Evolutionary conservation across 1,284 basidiomycete species (phyloP), one percentile per base, ranked within the genome.

Genomic region (Veloboletus limbatus): DNA sequence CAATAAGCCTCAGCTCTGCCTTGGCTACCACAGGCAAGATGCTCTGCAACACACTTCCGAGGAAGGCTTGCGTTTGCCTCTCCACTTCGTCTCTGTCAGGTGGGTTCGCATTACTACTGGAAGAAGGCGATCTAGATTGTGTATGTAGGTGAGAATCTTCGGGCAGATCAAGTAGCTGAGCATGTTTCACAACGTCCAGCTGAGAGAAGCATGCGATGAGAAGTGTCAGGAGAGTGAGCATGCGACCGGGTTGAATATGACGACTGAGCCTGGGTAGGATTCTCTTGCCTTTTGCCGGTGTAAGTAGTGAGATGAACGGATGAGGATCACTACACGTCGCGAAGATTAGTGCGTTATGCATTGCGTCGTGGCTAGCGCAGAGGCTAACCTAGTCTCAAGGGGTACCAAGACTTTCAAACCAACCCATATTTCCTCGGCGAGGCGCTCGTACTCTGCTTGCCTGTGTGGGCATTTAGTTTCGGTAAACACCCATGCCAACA

Each of bases 141-240:
- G 58, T 3, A 10, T 60, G 58, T 0, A 61, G 47, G 17, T 65
- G 60, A 26, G 60, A 65, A 47, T 91, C 88, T 33, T 82, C 73
- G 35, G 78, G 54, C n/a, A 76, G 62, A 68, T 91, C 87, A 5
- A 93, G 76, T 34, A 87, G 59, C 38, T 77, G 77, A 1, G 92
- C 87, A 45, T 88, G 74, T 48, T 77, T 76, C 26, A 97, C 85
- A 10, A 97, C 91, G 63, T 98, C 96, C 46, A 99, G 76, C 63
- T 97, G 92, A 47, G 82, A 81, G 71, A 98, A 99, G 55, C 90
- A 94, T 0, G 95, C 95, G 34, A 98, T 85, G 27, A 99, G 79
- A 35, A 99, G 83, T 2, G 94, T 97, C 38, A 98, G 73, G 33
- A 97, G 72, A 2, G 91, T 93, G 40, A 95, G 79, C 69, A 89